phyloP scores from a whole-genome alignment of 2,329 filamentous ascomycete genomes.

The Dactylellina sp. region DNA sequence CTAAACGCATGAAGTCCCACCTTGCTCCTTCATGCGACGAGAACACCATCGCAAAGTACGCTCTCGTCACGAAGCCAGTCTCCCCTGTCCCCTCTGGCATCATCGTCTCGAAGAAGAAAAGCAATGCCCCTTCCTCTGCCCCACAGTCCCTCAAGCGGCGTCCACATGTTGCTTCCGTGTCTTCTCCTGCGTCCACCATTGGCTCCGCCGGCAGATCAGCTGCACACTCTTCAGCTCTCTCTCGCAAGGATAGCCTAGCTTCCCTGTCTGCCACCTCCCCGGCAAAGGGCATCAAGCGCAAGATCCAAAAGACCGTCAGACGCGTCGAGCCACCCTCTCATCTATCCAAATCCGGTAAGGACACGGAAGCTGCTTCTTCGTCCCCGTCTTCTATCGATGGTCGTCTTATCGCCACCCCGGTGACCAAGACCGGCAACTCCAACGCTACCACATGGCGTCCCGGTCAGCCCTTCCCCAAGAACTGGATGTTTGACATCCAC shows the following conservation, averaged over 20 bases:
- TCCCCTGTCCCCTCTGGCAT: constrained; percentile 32
- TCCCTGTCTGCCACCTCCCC: constrained; percentile 36
- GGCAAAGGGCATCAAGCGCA: constrained; percentile 50
- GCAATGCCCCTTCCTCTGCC: constrained; percentile 9
- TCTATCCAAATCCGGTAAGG: constrained; percentile 31
- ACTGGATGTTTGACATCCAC: constrained; percentile 93
- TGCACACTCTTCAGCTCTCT: constrained; percentile 33
- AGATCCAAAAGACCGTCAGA: constrained; percentile 46
- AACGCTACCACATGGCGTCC: constrained; percentile 33
- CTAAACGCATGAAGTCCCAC: constrained; percentile 52
- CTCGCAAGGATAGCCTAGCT: constrained; percentile 49
- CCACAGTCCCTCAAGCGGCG: constrained; percentile 39
- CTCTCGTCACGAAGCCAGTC: constrained; percentile 53
- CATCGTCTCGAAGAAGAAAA: constrained; percentile 48
- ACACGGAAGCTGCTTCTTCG: constrained; percentile 8
- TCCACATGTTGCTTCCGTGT: neutral
- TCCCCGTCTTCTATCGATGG: constrained; percentile 32
- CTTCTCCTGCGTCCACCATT: constrained; percentile 22
- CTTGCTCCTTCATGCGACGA: constrained; percentile 41
- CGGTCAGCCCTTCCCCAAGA: constrained; percentile 50
- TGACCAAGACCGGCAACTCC: constrained; percentile 37
- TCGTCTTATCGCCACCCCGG: constrained; percentile 48
- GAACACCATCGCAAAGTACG: constrained; percentile 50
- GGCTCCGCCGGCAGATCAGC: constrained; percentile 12
- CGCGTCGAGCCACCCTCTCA: constrained; percentile 43